Evolutionary conservation across 2,329 filamentous ascomycete genomes (phyloP).

Genomic region (Aspergillus pseudonomiae): DNA sequence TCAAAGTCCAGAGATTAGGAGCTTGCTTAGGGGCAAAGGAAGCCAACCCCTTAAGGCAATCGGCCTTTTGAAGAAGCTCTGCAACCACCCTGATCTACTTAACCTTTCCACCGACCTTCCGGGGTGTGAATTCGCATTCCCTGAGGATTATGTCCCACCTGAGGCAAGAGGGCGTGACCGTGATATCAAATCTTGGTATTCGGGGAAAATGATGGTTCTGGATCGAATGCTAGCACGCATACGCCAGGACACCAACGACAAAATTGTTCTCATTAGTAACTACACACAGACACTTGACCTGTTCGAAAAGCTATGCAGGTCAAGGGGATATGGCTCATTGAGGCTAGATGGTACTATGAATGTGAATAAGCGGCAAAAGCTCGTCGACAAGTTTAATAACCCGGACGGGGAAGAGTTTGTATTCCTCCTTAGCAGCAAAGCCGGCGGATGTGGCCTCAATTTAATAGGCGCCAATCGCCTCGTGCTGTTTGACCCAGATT

Average conservation of each 20-base stretch:
- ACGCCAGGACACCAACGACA: constrained; percentile 94
- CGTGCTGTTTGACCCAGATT: constrained; percentile 94
- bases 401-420: constrained; percentile 88
- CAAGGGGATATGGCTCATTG: constrained; percentile 79
- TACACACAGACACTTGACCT: constrained; percentile 96
- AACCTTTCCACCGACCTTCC: constrained; percentile 82
- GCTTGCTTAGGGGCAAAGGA: constrained; percentile 86
- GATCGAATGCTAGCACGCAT: constrained; percentile 97
- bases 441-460: constrained; percentile 94
- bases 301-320: constrained; percentile 87
- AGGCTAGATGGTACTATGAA: constrained; percentile 97
- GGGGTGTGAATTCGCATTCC: constrained; percentile 79
- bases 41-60: constrained; percentile 97
- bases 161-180: constrained; percentile 86
- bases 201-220: constrained; percentile 97
- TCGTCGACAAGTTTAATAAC: constrained; percentile 97
- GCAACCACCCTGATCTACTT: constrained; percentile 94
- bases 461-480: constrained; percentile 92
- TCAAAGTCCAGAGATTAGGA: constrained; percentile 91
- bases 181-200: constrained; percentile 93
- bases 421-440: constrained; percentile 95
- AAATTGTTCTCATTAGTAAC: constrained; percentile 98
- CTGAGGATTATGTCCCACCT: constrained; percentile 85
- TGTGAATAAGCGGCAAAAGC: constrained; percentile 92
- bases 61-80: constrained; percentile 94